Evolutionary conservation across 148 eudicot genomes (phyloP).

Genomic region (Diospyros lotus): DNA sequence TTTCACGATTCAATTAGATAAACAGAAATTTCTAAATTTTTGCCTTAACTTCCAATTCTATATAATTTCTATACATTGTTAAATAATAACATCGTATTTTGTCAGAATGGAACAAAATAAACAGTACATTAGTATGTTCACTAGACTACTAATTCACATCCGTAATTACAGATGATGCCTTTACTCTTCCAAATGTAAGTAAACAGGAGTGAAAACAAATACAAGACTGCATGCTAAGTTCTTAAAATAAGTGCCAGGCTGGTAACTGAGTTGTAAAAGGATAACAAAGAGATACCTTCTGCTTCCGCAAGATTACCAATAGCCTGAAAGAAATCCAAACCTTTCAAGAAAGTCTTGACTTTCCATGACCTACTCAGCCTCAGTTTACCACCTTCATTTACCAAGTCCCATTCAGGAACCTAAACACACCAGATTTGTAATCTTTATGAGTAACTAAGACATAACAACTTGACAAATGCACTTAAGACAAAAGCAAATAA

Average conservation of each 20-base stretch:
- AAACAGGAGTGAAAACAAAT: not conserved
- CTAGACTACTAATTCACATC: not conserved
- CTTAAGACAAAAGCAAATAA: not conserved
- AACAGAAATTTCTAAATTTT: no score
- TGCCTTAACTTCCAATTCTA: no score
- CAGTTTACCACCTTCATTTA: constrained; percentile 50
- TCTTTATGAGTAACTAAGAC: not conserved
- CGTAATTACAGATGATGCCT: not conserved
- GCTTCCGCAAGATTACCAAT: constrained; percentile 77
- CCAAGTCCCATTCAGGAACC: constrained; percentile 83
- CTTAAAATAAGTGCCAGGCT: not conserved
- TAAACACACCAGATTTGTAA: constrained; percentile 19
- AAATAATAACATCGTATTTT: no score
- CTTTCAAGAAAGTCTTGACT: constrained; percentile 76
- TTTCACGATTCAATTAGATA: no score
- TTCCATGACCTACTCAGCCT: constrained; percentile 80
- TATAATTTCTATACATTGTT: no score
- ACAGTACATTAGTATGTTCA: no score
- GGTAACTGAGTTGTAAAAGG: not conserved
- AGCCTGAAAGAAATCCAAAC: constrained; percentile 75
- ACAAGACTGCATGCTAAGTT: not conserved
- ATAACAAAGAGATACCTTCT: constrained; percentile 52
- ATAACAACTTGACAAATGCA: not conserved
- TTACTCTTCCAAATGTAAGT: not conserved
- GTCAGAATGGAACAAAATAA: no score